phyloP scores from a whole-genome alignment of 192 early-diverging fungal species.

The Backusella circina region DNA sequence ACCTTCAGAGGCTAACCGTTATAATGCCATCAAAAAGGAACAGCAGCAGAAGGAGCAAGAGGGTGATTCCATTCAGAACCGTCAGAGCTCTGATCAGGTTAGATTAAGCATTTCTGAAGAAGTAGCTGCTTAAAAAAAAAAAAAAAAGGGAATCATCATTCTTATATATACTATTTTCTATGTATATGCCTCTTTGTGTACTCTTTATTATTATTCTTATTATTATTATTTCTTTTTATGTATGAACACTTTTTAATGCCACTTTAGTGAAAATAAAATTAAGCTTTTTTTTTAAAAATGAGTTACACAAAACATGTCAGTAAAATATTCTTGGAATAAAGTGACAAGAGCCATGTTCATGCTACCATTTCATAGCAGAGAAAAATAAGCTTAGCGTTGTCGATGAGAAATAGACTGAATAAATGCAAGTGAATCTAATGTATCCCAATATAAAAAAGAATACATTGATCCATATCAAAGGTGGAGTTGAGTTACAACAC shows the following conservation, averaged over 20 bases:
- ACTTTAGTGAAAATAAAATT: background rate
- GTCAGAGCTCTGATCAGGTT: background rate
- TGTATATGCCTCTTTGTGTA: background rate
- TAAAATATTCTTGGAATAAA: no score
- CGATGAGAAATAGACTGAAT: no score
- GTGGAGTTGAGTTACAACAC: background rate
- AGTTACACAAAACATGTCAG: no score
- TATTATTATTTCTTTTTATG: background rate
- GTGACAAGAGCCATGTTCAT: no score
- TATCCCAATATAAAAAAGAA: no score
- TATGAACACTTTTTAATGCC: background rate
- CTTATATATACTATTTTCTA: background rate
- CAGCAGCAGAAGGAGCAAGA: background rate
- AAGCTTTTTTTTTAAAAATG: background rate
- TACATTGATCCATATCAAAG: no score
- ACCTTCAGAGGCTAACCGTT: conserved; percentile 7
- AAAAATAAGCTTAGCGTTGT: no score
- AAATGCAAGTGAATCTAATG: no score
- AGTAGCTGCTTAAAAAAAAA: background rate
- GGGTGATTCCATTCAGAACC: background rate
- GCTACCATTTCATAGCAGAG: no score
- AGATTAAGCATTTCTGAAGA: conserved; percentile 4
- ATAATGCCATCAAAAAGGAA: conserved; percentile 1
- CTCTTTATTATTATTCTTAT: background rate
- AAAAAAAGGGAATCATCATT: no score